Conservation (phyloP, 176 grass and related monocot genomes). For the Rhipidocladum racemiflorum region DNA sequence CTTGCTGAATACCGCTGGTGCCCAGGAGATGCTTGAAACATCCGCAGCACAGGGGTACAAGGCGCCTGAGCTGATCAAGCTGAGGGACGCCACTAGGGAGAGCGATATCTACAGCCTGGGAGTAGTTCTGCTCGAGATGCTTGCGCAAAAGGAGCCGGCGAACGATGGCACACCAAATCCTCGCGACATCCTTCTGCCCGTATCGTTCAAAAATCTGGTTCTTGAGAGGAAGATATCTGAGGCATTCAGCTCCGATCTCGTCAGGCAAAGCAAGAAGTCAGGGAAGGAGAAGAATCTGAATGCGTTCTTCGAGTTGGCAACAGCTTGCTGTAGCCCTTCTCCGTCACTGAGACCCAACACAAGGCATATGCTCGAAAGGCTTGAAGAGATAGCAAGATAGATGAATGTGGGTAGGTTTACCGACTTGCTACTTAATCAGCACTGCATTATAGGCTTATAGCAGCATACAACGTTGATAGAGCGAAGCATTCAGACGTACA, state of each 20-base stretch:
- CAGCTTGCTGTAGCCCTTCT: constrained; percentile 67
- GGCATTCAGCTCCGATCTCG: constrained; percentile 56
- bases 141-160: constrained; percentile 54
- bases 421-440: constrained; percentile 21
- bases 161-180: constrained; percentile 26
- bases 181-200: constrained; percentile 54
- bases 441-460: not conserved
- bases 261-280: constrained; percentile 43
- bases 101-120: constrained; percentile 76
- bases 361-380: constrained; percentile 53
- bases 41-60: constrained; percentile 70
- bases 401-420: not conserved
- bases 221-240: constrained; percentile 72
- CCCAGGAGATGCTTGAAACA: constrained; percentile 77
- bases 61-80: constrained; percentile 79
- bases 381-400: constrained; percentile 57
- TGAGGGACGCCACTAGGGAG: constrained; percentile 65
- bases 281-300: constrained; percentile 54
- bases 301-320: constrained; percentile 55
- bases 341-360: constrained; percentile 65
- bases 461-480: not conserved
- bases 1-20: constrained; percentile 43
- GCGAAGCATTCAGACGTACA: not conserved
- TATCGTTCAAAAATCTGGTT: constrained; percentile 62
- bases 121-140: constrained; percentile 80